Base-by-base conservation (phyloP, 148 eudicot species). In the Cornus controversa region DNA sequence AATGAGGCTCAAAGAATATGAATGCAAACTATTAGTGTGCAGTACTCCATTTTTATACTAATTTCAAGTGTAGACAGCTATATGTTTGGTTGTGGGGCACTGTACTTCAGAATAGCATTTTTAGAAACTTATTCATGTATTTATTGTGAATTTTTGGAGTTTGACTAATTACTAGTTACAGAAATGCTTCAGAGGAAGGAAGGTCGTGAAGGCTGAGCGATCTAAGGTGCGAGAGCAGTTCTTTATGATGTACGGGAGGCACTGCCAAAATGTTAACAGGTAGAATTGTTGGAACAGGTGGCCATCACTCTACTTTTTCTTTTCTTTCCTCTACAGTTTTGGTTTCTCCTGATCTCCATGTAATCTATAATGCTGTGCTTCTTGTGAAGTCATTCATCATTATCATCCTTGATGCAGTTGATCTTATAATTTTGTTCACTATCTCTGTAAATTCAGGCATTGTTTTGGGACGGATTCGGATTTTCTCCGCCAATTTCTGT, bases 101-200 rank as follows among this genome's bases (percentile, higher is more conserved):
- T 50, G 22, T 74, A 18, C 11, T 36, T 68, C 10, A 23, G 11
- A 37, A 27, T 26, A 25, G 45, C 6, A 27, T 47, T 58, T 40
- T 45, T 29, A 24, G 67, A 67, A 50, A 62, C 66, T 47, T 67
- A 28, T 69, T 40, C 14, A 13, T 67, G 13, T 71, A 27, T 77
- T 58, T 27, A 26, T 58, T 63, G 28, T 22, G 27, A 77, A 31
- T 15, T 72, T 72, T 62, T 80, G 53, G 64, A 77, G 28, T 68
- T 73, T 77, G 62, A 70, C 54, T 79, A 71, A 74, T 79, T 80
- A 60, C 79, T 82, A 24, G 63, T 74, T 76, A 78, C 98, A 96
- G 99, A 96, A 90, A 93, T 96, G 93, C 88, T 96, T 90, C 87
- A 93, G 99, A 90, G 99, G 94, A 84, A 88, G 94, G 89, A 90